Evolutionary conservation across 1,139 yeast species (phyloP), one percentile per base, ranked within the genome.

Genomic region (Diutina mesorugosa): DNA sequence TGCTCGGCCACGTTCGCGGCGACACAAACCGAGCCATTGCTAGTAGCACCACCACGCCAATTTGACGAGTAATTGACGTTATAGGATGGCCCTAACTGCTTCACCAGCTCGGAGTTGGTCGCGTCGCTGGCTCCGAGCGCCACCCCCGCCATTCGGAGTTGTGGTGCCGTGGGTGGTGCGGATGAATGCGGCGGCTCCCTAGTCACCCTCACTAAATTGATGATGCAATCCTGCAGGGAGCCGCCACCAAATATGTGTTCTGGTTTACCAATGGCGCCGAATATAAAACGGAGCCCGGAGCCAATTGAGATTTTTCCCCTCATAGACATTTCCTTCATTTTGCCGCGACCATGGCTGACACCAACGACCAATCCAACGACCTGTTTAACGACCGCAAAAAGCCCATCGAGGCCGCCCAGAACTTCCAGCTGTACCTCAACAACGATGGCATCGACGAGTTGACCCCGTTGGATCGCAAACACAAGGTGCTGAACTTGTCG

Each of bases 381-480:
- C 41, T 10, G 41, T 35, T 35, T 5, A 35, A 35, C 41, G 41
- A 35, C 41, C 41, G 41, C 41, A 35, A 35, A 35, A 35, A 35
- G 41, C 48, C 48, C 26, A 46, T 46, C 30, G n/a, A 48, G 26
- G 51, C 51, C 18, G 29, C 53, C 16, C 45, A 29, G 9, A 28
- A 50, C 16, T 50, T 29, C 45, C 53, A 50, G 32, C 53, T 50
- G 16, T 85, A 80, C 63, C 76, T 85, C 59, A 84, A 85, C 63
- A 85, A 84, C 62, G 90, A 85, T 64, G 88, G 87, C 45, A 84
- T 85, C 50, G 90, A 85, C 65, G 78, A 80, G 57, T 70, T 85
- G 64, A 79, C 77, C 57, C 90, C 90, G 1, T 72, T 76, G 57
- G 72, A 78, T 16, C 76, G 87, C 67, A 82, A 80, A 62, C 83